These are phyloP conservation scores for Fraxinus sp. DNA, from an alignment of 305 asterid genomes.

Conservation along the genomic window DNA sequence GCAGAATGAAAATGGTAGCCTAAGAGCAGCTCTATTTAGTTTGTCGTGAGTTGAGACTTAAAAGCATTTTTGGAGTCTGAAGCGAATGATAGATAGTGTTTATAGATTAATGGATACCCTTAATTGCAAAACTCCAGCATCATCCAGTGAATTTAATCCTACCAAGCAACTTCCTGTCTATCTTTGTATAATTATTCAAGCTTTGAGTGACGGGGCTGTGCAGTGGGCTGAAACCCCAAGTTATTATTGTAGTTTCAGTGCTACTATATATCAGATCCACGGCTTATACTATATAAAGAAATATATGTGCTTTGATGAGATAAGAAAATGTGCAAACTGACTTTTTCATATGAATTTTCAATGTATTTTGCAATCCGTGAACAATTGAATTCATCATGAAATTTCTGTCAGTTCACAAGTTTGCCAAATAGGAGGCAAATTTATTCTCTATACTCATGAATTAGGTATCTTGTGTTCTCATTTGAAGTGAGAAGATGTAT, in stretches of 20 bases:
- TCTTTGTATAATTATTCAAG: not conserved
- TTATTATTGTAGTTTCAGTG: slow-evolving; percentile 16
- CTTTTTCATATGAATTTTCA: not conserved
- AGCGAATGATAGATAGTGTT: not conserved
- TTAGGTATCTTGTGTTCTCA: slow-evolving; percentile 4
- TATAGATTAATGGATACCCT: not conserved
- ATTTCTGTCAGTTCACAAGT: slow-evolving; percentile 14
- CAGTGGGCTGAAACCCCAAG: slow-evolving; percentile 9
- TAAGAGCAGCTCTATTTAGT: not conserved
- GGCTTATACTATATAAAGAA: not conserved
- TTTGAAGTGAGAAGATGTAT: not conserved
- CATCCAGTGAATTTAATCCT: not conserved
- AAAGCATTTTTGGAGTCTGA: not conserved
- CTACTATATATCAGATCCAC: not conserved
- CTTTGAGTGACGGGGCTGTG: not conserved
- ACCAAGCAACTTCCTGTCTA: not conserved
- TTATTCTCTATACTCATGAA: slow-evolving; percentile 21
- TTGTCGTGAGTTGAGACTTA: not conserved
- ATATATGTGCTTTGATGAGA: not conserved
- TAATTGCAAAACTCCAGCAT: slow-evolving; percentile 5
- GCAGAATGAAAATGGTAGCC: not conserved
- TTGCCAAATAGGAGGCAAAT: slow-evolving; percentile 23
- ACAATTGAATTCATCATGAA: slow-evolving; percentile 4
- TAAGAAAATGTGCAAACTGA: not conserved
- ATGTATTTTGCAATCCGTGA: slow-evolving; percentile 4